Evolutionary conservation across 352 stramenopile species (phyloP).

Genomic region (Phytophthora multivora): DNA sequence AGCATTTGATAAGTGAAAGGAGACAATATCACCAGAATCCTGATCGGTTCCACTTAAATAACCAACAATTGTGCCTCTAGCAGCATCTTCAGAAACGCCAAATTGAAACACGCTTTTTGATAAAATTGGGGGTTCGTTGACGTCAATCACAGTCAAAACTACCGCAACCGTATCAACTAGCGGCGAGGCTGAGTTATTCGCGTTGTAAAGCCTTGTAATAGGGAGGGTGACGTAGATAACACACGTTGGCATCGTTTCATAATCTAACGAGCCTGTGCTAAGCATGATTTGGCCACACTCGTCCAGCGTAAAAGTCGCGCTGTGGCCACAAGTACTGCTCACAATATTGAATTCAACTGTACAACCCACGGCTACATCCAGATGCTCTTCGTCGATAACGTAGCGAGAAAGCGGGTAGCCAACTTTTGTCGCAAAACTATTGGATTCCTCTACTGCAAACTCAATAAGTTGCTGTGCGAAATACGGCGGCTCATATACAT

Average conservation of each 20-base stretch:
- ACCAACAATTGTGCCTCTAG: conserved; percentile 11
- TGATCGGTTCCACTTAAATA: conserved; percentile 16
- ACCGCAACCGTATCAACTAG: conserved; percentile 10
- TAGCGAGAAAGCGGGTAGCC: conserved; percentile 13
- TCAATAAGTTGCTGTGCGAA: conserved; percentile 36
- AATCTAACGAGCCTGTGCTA: conserved; percentile 17
- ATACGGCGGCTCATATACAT: conserved; percentile 58
- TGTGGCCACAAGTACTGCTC: conserved; percentile 24
- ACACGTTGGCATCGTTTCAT: conserved; percentile 31
- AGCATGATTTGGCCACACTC: conserved; percentile 30
- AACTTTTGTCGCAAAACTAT: conserved; percentile 8
- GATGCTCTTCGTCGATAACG: conserved; percentile 36
- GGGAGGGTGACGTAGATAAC: conserved; percentile 20
- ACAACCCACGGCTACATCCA: conserved; percentile 8
- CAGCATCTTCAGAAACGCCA: conserved; percentile 14
- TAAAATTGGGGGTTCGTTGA: conserved; percentile 30
- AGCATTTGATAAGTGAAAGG: conserved; percentile 10
- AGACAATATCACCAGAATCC: conserved; percentile 7
- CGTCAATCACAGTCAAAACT: conserved; percentile 21
- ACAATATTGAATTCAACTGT: conserved; percentile 16
- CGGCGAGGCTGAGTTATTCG: conserved; percentile 3
- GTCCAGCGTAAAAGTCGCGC: conserved; percentile 15
- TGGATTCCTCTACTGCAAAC: conserved; percentile 38
- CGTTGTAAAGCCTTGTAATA: conserved; percentile 10
- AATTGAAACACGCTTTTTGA: conserved; percentile 19